Percentiles rank a stretch among this genome's conserved stretches.
Evolutionary conservation across 805 yeast genomes (phyloP).

Genomic region (Pichia nakasei): DNA sequence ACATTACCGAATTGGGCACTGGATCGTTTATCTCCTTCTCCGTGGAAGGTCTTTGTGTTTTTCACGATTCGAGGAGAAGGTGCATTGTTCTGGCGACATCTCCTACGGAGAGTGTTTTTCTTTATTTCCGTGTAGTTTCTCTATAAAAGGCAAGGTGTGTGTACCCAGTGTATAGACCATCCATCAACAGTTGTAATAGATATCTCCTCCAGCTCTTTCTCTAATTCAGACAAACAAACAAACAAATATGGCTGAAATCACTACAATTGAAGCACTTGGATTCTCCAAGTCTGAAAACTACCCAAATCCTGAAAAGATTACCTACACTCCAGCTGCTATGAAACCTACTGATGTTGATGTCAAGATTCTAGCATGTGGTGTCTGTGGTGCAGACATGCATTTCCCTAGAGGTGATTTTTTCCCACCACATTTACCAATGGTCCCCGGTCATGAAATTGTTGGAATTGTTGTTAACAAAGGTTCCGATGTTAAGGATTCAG

Average conservation of each 20-base stretch:
- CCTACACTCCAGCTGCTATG: constrained; percentile 9
- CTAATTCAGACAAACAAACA: neutral
- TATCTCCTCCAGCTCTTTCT: no score
- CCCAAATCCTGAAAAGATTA: constrained; percentile 8
- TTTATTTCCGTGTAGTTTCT: no score
- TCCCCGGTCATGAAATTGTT: constrained; percentile 39
- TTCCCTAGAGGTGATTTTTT: constrained; percentile 26
- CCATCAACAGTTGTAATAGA: no score
- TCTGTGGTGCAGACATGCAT: constrained; percentile 51
- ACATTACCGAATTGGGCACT: no score
- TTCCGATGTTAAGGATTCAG: constrained; percentile 20
- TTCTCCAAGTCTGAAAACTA: constrained; percentile 6
- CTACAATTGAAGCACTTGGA: constrained; percentile 11
- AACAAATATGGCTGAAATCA: constrained; percentile 44
- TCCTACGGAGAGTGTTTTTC: no score
- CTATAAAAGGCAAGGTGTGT: no score
- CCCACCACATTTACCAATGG: constrained; percentile 9
- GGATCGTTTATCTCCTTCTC: no score
- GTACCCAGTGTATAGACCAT: no score
- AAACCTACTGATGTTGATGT: constrained; percentile 30
- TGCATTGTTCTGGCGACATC: no score
- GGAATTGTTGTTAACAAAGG: constrained; percentile 34
- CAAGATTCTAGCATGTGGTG: constrained; percentile 33
- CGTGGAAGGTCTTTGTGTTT: no score
- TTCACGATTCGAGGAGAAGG: no score